These are phyloP conservation scores for Zygosaccharomyces pseudobailii DNA, from an alignment of 1,139 yeast species.

Conservation along the genomic window DNA sequence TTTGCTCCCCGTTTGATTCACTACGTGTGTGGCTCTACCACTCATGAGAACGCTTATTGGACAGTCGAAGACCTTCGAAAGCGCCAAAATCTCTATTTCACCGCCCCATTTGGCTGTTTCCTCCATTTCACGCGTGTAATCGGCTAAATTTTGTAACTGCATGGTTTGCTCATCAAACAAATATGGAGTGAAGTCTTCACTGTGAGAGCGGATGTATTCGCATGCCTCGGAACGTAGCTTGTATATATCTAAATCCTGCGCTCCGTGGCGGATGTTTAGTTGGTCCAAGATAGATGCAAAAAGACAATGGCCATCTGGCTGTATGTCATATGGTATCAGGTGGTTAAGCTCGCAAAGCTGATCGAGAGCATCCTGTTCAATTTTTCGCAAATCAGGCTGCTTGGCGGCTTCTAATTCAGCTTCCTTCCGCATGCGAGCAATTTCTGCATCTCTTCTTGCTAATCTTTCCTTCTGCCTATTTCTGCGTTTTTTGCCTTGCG, in stretches of 20 bases:
- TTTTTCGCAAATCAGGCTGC: slow-evolving; percentile 61
- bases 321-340: slow-evolving; percentile 57
- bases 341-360: slow-evolving; percentile 46
- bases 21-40: slow-evolving; percentile 58
- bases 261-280: slow-evolving; percentile 46
- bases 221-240: slow-evolving; percentile 65
- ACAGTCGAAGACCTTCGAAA: slow-evolving; percentile 61
- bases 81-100: slow-evolving; percentile 82
- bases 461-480: slow-evolving; percentile 83
- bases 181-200: slow-evolving; percentile 74
- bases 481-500: slow-evolving; percentile 37
- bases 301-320: slow-evolving; percentile 92
- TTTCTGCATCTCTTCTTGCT: slow-evolving; percentile 69
- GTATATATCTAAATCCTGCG: slow-evolving; percentile 35
- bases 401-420: slow-evolving; percentile 67
- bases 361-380: slow-evolving; percentile 64
- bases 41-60: slow-evolving; percentile 74
- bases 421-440: slow-evolving; percentile 55
- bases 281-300: slow-evolving; percentile 86
- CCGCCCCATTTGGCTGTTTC: slow-evolving; percentile 94
- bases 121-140: slow-evolving; percentile 65
- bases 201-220: slow-evolving; percentile 54
- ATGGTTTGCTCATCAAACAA: slow-evolving; percentile 72
- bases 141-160: slow-evolving; percentile 56
- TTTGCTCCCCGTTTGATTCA: slow-evolving; percentile 49